Conservation (phyloP, 2,329 filamentous ascomycete species). For the Trichoderma koningii region DNA sequence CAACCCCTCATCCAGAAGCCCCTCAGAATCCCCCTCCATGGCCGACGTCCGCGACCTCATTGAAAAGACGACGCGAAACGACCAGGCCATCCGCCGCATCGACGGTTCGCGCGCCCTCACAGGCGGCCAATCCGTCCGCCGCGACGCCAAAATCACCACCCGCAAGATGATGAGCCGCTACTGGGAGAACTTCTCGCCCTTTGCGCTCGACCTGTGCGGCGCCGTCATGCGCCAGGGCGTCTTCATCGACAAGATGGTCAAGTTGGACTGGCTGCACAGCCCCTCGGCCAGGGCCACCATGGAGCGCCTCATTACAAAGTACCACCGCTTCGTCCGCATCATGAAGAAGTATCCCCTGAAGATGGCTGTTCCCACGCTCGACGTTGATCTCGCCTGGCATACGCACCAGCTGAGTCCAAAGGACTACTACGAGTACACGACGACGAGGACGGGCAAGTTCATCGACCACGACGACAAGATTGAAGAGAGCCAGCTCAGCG, state of each 20-base stretch:
- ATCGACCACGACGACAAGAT: conserved; percentile 87
- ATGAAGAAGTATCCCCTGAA: conserved; percentile 51
- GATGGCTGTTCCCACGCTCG: conserved; percentile 70
- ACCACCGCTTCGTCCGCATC: conserved; percentile 63
- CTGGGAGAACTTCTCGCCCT: conserved; percentile 65
- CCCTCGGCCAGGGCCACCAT: conserved; percentile 66
- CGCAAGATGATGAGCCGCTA: conserved; percentile 72
- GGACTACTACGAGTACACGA: conserved; percentile 63
- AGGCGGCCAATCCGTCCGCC: conserved; percentile 31
- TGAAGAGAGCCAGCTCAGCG: conserved; percentile 63
- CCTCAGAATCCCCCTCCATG: conserved; percentile 44
- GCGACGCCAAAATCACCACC: conserved; percentile 47
- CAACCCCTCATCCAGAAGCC: conserved; percentile 25
- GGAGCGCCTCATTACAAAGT: conserved; percentile 64
- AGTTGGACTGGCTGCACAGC: conserved; percentile 77
- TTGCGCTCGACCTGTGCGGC: conserved; percentile 65
- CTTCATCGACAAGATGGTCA: conserved; percentile 73
- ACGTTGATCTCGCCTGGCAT: conserved; percentile 78
- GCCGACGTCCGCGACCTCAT: conserved; percentile 54
- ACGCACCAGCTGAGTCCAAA: conserved; percentile 72
- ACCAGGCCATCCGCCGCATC: conserved; percentile 43
- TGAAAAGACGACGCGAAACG: conserved; percentile 47
- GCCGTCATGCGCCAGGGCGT: conserved; percentile 67
- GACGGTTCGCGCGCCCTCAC: conserved; percentile 36
- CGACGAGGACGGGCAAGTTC: conserved; percentile 54